Evolutionary conservation across 2,329 filamentous ascomycete genomes (phyloP).

Genomic region (Orbilia ellipsospora): DNA sequence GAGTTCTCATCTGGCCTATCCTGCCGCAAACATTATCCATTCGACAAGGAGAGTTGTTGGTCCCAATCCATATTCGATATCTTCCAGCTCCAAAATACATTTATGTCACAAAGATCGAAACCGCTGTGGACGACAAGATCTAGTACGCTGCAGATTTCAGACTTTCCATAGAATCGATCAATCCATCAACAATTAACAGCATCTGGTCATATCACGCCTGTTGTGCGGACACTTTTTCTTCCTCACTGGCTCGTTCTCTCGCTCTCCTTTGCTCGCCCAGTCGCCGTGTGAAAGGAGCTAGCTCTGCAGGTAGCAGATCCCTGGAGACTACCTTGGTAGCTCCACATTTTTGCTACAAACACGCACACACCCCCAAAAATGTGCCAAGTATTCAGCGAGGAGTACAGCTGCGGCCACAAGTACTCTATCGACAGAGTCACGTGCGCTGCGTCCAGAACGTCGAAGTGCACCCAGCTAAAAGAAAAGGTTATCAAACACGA

Average conservation of each 20-base stretch:
- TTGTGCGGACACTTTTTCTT: conserved; percentile 38
- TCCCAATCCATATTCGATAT: conserved; percentile 30
- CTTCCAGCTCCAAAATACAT: conserved; percentile 22
- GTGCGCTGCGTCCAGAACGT: conserved; percentile 46
- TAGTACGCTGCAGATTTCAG: conserved; percentile 38
- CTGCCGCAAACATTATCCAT: conserved; percentile 19
- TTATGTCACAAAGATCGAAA: conserved; percentile 45
- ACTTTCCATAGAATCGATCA: conserved; percentile 29
- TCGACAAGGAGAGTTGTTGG: conserved; percentile 39
- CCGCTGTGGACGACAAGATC: conserved; percentile 46
- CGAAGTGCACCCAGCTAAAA: conserved; percentile 24
- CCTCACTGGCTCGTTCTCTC: conserved; percentile 17
- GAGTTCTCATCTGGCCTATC: neutral
- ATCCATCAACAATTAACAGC: conserved; percentile 18
- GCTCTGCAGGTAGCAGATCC: conserved; percentile 47
- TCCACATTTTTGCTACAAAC: conserved; percentile 53
- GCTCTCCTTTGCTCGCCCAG: conserved; percentile 26
- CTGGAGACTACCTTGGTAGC: conserved; percentile 47
- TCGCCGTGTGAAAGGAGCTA: conserved; percentile 50
- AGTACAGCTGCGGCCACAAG: conserved; percentile 50
- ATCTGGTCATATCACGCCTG: conserved; percentile 19
- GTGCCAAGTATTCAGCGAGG: conserved; percentile 43
- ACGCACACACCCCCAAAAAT: conserved; percentile 41
- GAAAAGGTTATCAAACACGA: conserved; percentile 30
- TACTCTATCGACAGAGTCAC: conserved; percentile 21